Conservation (phyloP, 2,329 filamentous ascomycete genomes). For the Neonectria sp. region DNA sequence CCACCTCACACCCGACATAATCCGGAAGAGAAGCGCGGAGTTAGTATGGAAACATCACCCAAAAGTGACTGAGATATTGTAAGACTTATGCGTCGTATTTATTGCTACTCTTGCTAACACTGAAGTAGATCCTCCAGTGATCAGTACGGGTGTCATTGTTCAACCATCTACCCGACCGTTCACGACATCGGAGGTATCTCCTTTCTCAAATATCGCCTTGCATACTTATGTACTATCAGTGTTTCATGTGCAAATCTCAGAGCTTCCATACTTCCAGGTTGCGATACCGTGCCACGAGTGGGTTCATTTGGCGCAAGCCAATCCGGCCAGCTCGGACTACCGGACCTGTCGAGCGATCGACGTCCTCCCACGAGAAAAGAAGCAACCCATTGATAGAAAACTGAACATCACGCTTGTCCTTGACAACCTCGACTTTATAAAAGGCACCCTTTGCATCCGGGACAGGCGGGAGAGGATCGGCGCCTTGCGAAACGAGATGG, state of each 20-base stretch:
- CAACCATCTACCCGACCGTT: too few relatives aligned
- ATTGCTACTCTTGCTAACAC: too few relatives aligned
- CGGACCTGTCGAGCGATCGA: slow-evolving; percentile 37
- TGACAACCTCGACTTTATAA: slow-evolving; percentile 43
- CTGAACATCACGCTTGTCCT: slow-evolving; percentile 35
- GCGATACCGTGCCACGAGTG: slow-evolving; percentile 40
- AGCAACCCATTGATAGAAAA: slow-evolving; percentile 39
- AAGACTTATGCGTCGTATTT: too few relatives aligned
- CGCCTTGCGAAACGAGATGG: slow-evolving; percentile 42
- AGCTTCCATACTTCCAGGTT: slow-evolving; percentile 44
- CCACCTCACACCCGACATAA: too few relatives aligned
- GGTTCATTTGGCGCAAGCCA: slow-evolving; percentile 43
- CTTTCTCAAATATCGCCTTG: too few relatives aligned
- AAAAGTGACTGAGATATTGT: too few relatives aligned
- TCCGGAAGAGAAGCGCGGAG: too few relatives aligned
- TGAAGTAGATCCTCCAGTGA: too few relatives aligned
- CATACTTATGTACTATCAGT: not conserved
- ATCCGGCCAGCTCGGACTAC: slow-evolving; percentile 39
- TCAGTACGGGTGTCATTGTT: too few relatives aligned
- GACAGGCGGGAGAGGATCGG: slow-evolving; percentile 41
- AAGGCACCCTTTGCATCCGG: slow-evolving; percentile 39
- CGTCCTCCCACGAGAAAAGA: slow-evolving; percentile 41
- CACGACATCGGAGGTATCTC: too few relatives aligned
- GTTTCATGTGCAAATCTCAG: not conserved
- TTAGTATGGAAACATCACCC: too few relatives aligned